These are phyloP conservation scores for Haplosporangium sp. DNA, from an alignment of 371 early-diverging fungal species.

Conservation along the genomic window DNA sequence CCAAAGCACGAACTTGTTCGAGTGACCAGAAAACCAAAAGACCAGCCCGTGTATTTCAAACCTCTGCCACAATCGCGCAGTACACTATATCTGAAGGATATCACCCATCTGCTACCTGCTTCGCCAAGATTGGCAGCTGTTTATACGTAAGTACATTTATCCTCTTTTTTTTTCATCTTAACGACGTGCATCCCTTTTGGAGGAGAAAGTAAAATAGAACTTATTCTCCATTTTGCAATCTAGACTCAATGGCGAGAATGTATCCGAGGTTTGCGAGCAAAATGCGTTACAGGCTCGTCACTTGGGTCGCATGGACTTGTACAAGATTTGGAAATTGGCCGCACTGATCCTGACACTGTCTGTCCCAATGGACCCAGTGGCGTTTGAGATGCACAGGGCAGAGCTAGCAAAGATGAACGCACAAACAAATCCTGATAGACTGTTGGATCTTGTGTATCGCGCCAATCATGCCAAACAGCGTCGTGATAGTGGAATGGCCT, in stretches of 20 bases:
- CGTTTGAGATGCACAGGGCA: slow-evolving; percentile 49
- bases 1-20: slow-evolving; percentile 43
- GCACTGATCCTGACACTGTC: slow-evolving; percentile 48
- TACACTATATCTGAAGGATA: slow-evolving; percentile 46
- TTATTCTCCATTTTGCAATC: background rate
- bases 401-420: slow-evolving; percentile 49
- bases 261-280: slow-evolving; percentile 51
- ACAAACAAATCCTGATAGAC: slow-evolving; percentile 42
- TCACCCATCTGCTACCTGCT: slow-evolving; percentile 55
- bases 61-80: slow-evolving; percentile 31
- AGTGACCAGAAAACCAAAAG: slow-evolving; percentile 42
- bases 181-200: background rate
- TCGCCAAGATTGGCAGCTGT: slow-evolving; percentile 50
- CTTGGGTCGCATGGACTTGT: slow-evolving; percentile 48
- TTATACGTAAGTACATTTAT: slow-evolving; percentile 44
- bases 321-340: slow-evolving; percentile 54
- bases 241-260: slow-evolving; percentile 52
- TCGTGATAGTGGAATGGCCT: slow-evolving; percentile 55
- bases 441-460: slow-evolving; percentile 45
- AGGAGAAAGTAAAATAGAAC: background rate
- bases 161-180: background rate
- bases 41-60: slow-evolving; percentile 44
- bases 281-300: slow-evolving; percentile 52
- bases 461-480: slow-evolving; percentile 44
- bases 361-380: slow-evolving; percentile 53